Conservation (phyloP, 495 filamentous ascomycete species). For the Hyaloscypha variabilis region DNA sequence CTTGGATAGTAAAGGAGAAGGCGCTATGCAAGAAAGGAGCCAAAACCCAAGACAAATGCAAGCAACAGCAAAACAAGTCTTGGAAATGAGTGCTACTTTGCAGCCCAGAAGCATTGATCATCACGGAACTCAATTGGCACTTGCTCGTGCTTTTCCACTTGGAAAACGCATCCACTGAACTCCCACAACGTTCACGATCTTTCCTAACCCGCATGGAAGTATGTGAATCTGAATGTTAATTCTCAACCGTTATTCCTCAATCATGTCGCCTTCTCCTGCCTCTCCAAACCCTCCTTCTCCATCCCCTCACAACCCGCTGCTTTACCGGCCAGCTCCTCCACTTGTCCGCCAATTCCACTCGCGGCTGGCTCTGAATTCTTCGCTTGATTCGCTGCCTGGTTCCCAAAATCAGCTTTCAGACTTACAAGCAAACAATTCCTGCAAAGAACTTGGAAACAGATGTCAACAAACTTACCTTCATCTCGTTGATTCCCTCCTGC, state of each 20-base stretch:
- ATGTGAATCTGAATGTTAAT: too few species aligned
- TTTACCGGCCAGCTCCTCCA: conserved; percentile 29
- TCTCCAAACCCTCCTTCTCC: conserved; percentile 30
- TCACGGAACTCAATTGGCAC: too few species aligned
- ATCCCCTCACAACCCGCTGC: conserved; percentile 28
- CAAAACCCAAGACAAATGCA: too few species aligned
- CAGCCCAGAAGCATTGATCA: too few species aligned
- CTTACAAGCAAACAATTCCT: neutral
- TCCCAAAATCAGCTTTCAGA: neutral
- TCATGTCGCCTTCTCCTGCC: conserved; percentile 27
- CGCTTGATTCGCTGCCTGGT: conserved; percentile 20
- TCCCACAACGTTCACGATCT: too few species aligned
- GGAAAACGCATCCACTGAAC: too few species aligned
- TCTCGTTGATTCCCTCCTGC: conserved; percentile 21
- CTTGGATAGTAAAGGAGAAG: too few species aligned
- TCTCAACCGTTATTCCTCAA: neutral
- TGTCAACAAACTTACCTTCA: conserved; percentile 19
- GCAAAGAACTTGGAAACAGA: neutral
- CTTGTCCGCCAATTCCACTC: conserved; percentile 19
- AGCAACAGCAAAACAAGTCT: too few species aligned
- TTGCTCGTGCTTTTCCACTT: too few species aligned
- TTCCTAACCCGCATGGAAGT: too few species aligned
- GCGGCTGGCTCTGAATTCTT: conserved; percentile 14
- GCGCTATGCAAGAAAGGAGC: too few species aligned
- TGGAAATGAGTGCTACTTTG: too few species aligned